These are phyloP conservation scores for Candida yuanshanica DNA, from an alignment of 805 yeast genomes.

Conservation along the genomic window DNA sequence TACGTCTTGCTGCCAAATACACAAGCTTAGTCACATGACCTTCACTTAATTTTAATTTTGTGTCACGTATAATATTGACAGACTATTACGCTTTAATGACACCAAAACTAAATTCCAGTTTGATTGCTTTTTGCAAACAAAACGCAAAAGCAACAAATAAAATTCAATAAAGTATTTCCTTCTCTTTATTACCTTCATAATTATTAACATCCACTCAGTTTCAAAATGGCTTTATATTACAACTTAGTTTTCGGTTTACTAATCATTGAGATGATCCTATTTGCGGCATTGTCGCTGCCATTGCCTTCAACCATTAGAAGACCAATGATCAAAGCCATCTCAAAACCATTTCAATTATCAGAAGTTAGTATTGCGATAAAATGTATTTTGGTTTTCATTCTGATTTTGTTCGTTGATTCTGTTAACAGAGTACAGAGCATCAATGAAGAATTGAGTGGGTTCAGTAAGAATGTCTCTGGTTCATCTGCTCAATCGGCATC, in stretches of 20 bases:
- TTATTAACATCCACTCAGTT: no score
- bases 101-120: no score
- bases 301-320: slow-evolving; percentile 71
- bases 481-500: slow-evolving; percentile 22
- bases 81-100: no score
- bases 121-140: no score
- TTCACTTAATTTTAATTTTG: no score
- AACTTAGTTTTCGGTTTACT: slow-evolving; percentile 60
- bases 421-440: slow-evolving; percentile 77
- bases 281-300: slow-evolving; percentile 79
- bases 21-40: no score
- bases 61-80: no score
- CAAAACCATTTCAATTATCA: slow-evolving; percentile 65
- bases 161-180: no score
- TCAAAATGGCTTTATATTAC: slow-evolving; percentile 27
- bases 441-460: slow-evolving; percentile 49
- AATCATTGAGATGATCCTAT: slow-evolving; percentile 70
- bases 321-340: slow-evolving; percentile 54
- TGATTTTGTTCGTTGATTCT: slow-evolving; percentile 81
- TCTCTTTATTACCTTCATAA: no score
- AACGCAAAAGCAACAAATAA: no score
- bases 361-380: slow-evolving; percentile 73
- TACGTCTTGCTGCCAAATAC: no score
- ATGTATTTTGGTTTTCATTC: slow-evolving; percentile 77
- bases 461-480: slow-evolving; percentile 19